Conservation (phyloP, 768 basidiomycete genomes). For the Lactarius quietus region DNA sequence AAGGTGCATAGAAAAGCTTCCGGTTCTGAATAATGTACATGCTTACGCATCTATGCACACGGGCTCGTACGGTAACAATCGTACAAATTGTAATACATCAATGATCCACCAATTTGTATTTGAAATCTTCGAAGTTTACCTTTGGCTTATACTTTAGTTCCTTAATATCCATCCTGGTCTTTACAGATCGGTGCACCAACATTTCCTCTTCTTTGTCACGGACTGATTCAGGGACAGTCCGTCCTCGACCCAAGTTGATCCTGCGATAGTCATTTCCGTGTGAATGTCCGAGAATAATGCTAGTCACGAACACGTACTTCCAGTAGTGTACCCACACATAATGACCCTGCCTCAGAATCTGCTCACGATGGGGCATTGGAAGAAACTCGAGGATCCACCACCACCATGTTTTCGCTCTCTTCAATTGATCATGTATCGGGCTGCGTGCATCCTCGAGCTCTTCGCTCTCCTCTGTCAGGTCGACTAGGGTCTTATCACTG, state of each 20-base stretch:
- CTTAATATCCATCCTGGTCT: conserved; percentile 16
- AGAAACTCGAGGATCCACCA: conserved; percentile 70
- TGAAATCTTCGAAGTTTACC: conserved; percentile 28
- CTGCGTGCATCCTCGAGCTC: conserved; percentile 56
- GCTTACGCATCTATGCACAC: too few species aligned
- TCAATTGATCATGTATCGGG: conserved; percentile 55
- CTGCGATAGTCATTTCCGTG: not conserved
- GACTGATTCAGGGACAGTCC: conserved; percentile 4
- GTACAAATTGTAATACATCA: not conserved
- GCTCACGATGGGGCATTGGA: conserved; percentile 26
- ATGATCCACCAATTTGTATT: conserved; percentile 30
- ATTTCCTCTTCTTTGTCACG: not conserved
- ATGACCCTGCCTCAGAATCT: not conserved
- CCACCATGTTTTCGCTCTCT: conserved; percentile 55
- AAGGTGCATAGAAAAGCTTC: too few species aligned
- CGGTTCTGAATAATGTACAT: too few species aligned
- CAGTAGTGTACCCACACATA: not conserved
- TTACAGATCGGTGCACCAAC: conserved; percentile 8
- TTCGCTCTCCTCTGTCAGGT: conserved; percentile 57
- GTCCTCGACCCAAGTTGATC: not conserved
- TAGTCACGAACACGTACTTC: conserved; percentile 5
- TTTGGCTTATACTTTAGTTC: conserved; percentile 33
- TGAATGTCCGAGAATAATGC: not conserved
- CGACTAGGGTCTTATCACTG: conserved; percentile 25
- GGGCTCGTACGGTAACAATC: too few species aligned